Base-by-base conservation (phyloP, 768 basidiomycete genomes). In the Auriscalpium microsporum region DNA sequence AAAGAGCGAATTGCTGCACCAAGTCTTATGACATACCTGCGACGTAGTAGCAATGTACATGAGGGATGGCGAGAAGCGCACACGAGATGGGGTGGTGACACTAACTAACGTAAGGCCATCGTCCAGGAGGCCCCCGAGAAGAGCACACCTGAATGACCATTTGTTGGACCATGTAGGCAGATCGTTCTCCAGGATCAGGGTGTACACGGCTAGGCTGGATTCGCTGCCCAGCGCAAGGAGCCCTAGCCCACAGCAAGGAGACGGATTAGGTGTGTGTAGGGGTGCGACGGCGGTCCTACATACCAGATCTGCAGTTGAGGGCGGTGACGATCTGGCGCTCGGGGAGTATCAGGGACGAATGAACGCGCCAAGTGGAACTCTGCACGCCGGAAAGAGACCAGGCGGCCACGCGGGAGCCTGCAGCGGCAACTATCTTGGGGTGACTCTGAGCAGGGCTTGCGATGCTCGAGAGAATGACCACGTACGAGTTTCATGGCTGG, bases 111-210 rank as follows among this genome's bases (percentile, higher is more conserved):
- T 38, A 45, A 55, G 35, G 13, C 49, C 37, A 55, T 28, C 45
- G 48, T n/a, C 50, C 10, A 50, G 44, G 53, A 36, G 54, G 13
- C 48, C 23, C 38, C 45, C 23, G 28, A 28, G 46, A 19, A 5
- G 54, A 35, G 8, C 77, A 51, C 74, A 90, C 90, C 72, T 63
- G 52, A 74, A 69, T 17, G 75, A 75, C 90, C 90, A 93, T 71
- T 90, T 90, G 66, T 75, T 75, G 13, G 82, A 84, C 90, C 90
- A 93, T 0, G 83, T 87, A 14, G 84, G 87, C 16, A 92, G 78
- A 67, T 90, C 87, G 63, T 90, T 86, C 61, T 91, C 87, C 34
- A 89, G 75, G 54, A 86, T 81, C 33, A 91, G 71, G 2, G 87
- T 87, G 62, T 89, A 88, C 0, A 91, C 80, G 1, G 86, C 84